These are phyloP conservation scores for Aspergillus phoenicis DNA, from an alignment of 2,329 filamentous ascomycete species.

Conservation along the genomic window DNA sequence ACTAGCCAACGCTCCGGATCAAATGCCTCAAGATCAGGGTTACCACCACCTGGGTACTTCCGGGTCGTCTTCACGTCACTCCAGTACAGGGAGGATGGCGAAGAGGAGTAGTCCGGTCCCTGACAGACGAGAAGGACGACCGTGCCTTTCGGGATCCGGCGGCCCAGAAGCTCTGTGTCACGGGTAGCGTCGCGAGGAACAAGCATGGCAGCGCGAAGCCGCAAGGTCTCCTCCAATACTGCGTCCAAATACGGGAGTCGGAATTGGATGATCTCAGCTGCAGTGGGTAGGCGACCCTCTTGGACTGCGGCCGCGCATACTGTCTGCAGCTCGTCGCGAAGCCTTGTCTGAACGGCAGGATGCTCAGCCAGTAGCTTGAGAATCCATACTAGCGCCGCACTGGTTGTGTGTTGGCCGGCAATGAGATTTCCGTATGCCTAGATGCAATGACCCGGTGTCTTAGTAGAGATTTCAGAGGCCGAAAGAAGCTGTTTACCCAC, in stretches of 20 bases:
- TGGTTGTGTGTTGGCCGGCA: conserved; percentile 53
- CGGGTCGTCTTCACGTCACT: neutral
- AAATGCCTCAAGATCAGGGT: neutral
- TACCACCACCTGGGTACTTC: neutral
- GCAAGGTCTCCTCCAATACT: conserved; percentile 44
- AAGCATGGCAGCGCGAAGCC: conserved; percentile 30
- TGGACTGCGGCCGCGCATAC: neutral
- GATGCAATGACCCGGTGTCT: neutral
- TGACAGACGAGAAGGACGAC: conserved; percentile 25
- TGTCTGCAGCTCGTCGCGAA: conserved; percentile 28
- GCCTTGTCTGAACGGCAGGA: conserved; percentile 37
- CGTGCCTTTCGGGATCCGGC: conserved; percentile 44
- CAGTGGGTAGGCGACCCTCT: conserved; percentile 13
- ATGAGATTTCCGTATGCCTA: conserved; percentile 37
- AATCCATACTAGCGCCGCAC: conserved; percentile 45
- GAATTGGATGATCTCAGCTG: conserved; percentile 34
- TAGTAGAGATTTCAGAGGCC: neutral
- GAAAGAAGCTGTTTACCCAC: neutral
- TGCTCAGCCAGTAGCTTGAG: conserved; percentile 44
- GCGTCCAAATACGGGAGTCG: conserved; percentile 48
- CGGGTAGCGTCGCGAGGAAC: conserved; percentile 33
- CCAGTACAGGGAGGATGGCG: neutral
- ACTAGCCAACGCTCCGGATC: neutral
- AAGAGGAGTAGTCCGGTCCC: neutral
- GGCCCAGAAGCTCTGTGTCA: conserved; percentile 47